Conservation (phyloP, 306 rosid genomes). For the Bauhinia variegata region DNA sequence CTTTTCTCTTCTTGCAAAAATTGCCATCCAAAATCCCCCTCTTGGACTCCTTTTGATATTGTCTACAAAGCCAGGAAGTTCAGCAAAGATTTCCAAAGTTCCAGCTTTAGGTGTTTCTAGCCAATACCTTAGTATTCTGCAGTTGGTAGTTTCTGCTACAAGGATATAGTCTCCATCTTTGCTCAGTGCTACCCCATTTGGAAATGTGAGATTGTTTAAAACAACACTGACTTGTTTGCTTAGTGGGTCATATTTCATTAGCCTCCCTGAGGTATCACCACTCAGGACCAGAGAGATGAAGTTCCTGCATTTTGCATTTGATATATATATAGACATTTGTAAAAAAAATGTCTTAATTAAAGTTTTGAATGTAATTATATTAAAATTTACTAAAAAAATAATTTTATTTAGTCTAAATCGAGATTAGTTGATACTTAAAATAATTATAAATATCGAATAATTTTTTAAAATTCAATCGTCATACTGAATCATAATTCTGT, state of each 20-base stretch:
- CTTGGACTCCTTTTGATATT: constrained; percentile 71
- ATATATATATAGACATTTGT: too few species aligned
- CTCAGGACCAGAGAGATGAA: constrained; percentile 54
- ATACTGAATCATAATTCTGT: too few species aligned
- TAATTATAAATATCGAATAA: too few species aligned
- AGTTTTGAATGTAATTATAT: too few species aligned
- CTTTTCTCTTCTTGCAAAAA: constrained; percentile 51
- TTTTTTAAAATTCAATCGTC: too few species aligned
- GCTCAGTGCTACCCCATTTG: constrained; percentile 74
- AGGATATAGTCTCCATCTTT: constrained; percentile 56
- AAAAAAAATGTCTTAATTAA: too few species aligned
- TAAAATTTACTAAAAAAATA: too few species aligned
- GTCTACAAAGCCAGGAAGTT: constrained; percentile 80
- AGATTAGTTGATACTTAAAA: too few species aligned
- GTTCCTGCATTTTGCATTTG: too few species aligned
- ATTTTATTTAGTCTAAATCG: too few species aligned
- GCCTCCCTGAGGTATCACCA: constrained; percentile 61
- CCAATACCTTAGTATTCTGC: constrained; percentile 75
- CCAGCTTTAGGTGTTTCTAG: constrained; percentile 55
- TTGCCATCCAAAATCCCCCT: constrained; percentile 87
- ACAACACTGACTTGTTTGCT: constrained; percentile 48
- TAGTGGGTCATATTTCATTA: constrained; percentile 72
- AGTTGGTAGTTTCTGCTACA: constrained; percentile 56
- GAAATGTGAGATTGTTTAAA: constrained; percentile 58
- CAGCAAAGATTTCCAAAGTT: constrained; percentile 50